Evolutionary conservation across 106 monocot species (phyloP), one percentile per base, ranked within the genome.

Genomic region (Alisma plantagoaquatica): DNA sequence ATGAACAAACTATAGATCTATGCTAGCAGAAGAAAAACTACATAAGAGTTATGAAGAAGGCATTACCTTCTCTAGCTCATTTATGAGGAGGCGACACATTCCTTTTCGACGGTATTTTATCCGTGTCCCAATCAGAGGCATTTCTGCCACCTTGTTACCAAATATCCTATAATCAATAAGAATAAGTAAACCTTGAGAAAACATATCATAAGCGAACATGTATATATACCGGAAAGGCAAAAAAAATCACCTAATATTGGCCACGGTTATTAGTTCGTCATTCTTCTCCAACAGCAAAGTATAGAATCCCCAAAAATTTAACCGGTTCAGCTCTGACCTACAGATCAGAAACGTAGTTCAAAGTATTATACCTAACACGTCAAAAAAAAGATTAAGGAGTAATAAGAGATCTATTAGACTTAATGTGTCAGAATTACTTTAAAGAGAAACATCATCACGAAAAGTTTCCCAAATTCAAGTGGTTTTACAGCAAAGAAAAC

Each of bases 241-340:
- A n/a, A n/a, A n/a, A n/a, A n/a, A n/a, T n/a, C 4, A 84, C 83
- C 83, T 84, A 41, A 90, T 69, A 44, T 76, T 62, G 11, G 90
- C 84, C 14, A 73, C 77, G 46, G 73, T 61, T 45, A 91, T 56
- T 22, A 91, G 15, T 65, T 80, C 91, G 60, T 81, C 84, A 43
- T 53, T 77, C 35, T 50, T 77, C 56, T 84, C 75, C 29, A 91
- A 51, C 57, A 84, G 35, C 46, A 91, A 77, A 27, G 84, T 77
- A 56, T 91, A 91, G 33, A 84, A 91, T 51, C 91, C 91, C 72
- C 77, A 70, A 64, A 81, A 91, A 44, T 91, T 69, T 15, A 91
- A 33, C 19, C 91, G 42, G 6, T 63, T 81, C 29, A 91, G 74
- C 35, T 84, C 75, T 46, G 84, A 91, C 49, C 83, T 84, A 71